Evolutionary conservation across 2,329 filamentous ascomycete species (phyloP), one percentile per base, ranked within the genome.

Genomic region (Boeremia lycopersici): DNA sequence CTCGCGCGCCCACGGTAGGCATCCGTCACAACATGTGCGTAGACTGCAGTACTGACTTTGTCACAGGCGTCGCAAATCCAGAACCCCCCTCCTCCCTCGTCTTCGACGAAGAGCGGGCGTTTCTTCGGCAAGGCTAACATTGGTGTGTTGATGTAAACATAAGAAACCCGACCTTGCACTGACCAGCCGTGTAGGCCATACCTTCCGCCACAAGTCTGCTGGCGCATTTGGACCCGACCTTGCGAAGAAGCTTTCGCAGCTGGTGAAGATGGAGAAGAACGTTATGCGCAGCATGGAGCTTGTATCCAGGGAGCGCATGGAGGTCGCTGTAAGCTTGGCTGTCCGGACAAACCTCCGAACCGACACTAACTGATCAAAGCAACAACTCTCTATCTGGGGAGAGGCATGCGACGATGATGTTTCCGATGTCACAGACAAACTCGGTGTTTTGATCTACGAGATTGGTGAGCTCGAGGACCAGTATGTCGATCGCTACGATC

Each of bases 201-300:
- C 82, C 36, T 85, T 92, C 74, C 85, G 90, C 68, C 84, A 86
- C 72, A 88, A 89, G 72, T 84, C 88, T 38, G 89, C 89, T 61
- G 90, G 89, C 64, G 88, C 89, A 67, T 92, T 91, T 70, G 86
- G 86, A 31, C 86, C 93, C 53, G 95, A 99, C 71, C 87, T 99
- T 55, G 89, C 95, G 55, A 97, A 96, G 85, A 99, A 99, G 85
- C 88, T 99, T 60, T 91, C 93, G 35, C 91, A 96, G 81, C 86
- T 99, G 48, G 95, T 99, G 61, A 99, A 99, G 86, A 99, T 99
- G 95, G 95, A 99, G 82, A 99, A 99, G 87, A 98, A 99, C 75
- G 91, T 97, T 53, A 99, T 99, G 95, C 91, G 95, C 77, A 97
- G 92, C 76, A 88, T 98, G 84, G 95, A 99, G 76, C 84, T 91